Percentiles rank a stretch among this genome's conserved stretches.
These are phyloP conservation scores for Effrenium voratum DNA, from an alignment of 73 alveolate genomes.

Conservation along the genomic window DNA sequence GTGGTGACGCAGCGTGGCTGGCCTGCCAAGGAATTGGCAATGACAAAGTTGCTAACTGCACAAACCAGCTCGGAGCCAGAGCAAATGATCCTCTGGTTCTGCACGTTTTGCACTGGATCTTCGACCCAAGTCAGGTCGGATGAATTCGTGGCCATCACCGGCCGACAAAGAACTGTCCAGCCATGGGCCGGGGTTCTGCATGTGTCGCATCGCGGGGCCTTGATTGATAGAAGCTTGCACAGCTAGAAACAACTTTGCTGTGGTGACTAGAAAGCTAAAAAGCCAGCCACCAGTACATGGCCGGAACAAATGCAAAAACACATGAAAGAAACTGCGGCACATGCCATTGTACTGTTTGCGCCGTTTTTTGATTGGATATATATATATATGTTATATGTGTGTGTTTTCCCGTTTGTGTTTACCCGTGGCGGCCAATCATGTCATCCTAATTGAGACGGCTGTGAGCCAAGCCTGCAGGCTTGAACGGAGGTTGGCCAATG, in stretches of 20 bases:
- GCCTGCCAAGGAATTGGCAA: slow-evolving; percentile 67
- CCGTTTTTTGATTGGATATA: too few relatives aligned
- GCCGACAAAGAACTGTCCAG: not conserved
- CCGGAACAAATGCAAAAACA: too few relatives aligned
- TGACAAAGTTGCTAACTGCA: slow-evolving; percentile 67
- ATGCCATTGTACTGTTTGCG: too few relatives aligned
- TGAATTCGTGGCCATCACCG: not conserved
- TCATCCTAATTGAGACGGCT: not conserved
- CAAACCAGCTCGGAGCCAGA: slow-evolving; percentile 24
- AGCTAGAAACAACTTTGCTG: too few relatives aligned
- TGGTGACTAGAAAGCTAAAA: too few relatives aligned
- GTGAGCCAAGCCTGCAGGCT: not conserved
- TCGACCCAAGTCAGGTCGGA: not conserved
- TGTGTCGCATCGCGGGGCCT: not conserved
- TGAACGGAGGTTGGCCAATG: not conserved
- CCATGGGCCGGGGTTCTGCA: not conserved
- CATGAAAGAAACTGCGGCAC: too few relatives aligned
- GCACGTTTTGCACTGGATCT: not conserved
- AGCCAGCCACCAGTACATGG: too few relatives aligned
- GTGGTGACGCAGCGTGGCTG: not conserved
- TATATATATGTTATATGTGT: not conserved
- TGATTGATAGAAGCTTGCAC: too few relatives aligned
- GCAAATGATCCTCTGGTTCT: not conserved
- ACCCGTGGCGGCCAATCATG: not conserved
- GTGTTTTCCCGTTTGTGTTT: not conserved